Evolutionary conservation across 169 alveolate species (phyloP), one percentile per base, ranked within the genome.

Genomic region (Plasmodium gallinaceum): DNA sequence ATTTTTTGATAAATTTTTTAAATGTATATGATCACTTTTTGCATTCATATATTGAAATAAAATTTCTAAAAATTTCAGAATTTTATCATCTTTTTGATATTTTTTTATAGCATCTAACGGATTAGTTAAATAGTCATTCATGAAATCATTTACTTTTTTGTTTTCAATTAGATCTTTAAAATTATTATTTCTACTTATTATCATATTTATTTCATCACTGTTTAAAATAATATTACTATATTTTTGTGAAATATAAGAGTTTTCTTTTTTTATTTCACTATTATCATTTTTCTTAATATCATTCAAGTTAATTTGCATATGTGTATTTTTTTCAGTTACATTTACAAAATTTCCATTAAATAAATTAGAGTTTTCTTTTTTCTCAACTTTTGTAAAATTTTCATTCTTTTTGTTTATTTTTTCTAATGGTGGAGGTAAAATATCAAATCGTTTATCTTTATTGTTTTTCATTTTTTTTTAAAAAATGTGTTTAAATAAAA

Each of bases 1-100:
- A 2, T 26, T 39, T 7, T 65, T 51, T 6, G 22, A 7, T 22
- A 80, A 18, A 60, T 80, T 80, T 10, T 52, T 60, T 46, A 80
- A 52, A 42, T 80, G 90, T 5, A 54, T 65, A 51, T 66, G 51
- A 26, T 60, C 57, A n/a, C 80, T 66, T 24, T 80, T 80, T 45
- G 75, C 73, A 65, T 39, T 80, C 90, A 80, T 80, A 24, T 80
- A 80, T 61, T 51, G 54, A 70, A 80, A 80, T 52, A 80, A 37
- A 9, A 39, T 48, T 8, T 80, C 72, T 6, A 80, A 57, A 51
- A 80, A 80, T 16, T 24, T 24, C 0, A 42, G 4, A 66, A 80
- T 52, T 16, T 45, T 39, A 26, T 68, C 48, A 46, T 80, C 90
- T 8, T 68, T 65, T 46, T 66, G 5, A 46, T 80, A 54, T 68